phyloP scores from a whole-genome alignment of 2,329 filamentous ascomycete genomes.

The Diaporthe australafricana region DNA sequence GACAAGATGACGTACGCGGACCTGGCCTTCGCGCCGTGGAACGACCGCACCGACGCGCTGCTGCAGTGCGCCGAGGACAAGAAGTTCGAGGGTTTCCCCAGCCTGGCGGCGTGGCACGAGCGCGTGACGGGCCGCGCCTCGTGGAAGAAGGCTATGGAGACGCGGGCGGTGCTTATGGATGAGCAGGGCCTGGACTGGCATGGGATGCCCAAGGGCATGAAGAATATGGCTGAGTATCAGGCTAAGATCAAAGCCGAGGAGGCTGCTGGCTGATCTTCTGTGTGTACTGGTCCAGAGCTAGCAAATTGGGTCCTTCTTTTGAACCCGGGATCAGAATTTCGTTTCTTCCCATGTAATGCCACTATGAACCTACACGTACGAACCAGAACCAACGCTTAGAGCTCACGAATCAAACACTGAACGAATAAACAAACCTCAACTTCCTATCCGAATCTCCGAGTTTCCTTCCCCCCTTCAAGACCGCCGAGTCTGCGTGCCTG shows the following conservation, averaged over 20 bases:
- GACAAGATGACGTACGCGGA: conserved; percentile 50
- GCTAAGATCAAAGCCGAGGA: neutral
- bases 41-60: conserved; percentile 34
- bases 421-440: too few relatives aligned
- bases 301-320: too few relatives aligned
- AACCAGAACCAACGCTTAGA: too few relatives aligned
- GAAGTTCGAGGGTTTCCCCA: conserved; percentile 37
- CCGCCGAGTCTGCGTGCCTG: too few relatives aligned
- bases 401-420: too few relatives aligned
- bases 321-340: too few relatives aligned
- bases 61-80: conserved; percentile 17
- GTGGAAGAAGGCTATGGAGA: conserved; percentile 38
- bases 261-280: neutral
- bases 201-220: conserved; percentile 23
- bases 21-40: conserved; percentile 40
- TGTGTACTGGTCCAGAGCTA: neutral
- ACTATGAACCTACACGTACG: too few relatives aligned
- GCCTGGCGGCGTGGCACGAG: conserved; percentile 40
- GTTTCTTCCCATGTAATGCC: neutral
- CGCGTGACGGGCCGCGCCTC: conserved; percentile 37
- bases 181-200: conserved; percentile 38
- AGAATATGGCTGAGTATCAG: conserved; percentile 18
- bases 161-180: conserved; percentile 36
- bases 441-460: too few relatives aligned
- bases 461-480: too few relatives aligned